These are phyloP conservation scores for Cercospora nicotianae DNA, from an alignment of 2,329 filamentous ascomycete species.

Conservation along the genomic window DNA sequence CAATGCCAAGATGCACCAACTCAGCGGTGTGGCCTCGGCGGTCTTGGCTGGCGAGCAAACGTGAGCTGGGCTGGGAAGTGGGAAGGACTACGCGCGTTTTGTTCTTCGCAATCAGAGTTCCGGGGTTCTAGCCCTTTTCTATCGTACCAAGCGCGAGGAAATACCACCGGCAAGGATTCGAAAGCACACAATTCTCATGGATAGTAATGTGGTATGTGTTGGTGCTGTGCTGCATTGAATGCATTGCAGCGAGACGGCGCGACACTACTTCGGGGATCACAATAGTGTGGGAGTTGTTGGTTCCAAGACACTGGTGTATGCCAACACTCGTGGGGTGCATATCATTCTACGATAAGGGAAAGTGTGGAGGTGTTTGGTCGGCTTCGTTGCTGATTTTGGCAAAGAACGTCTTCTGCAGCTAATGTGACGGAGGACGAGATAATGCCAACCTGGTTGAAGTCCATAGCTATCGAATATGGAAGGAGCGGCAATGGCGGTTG, in stretches of 20 bases:
- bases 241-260: neutral
- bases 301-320: neutral
- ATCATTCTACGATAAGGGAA: neutral
- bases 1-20: conserved; percentile 17
- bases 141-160: neutral
- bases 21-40: conserved; percentile 20
- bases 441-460: neutral
- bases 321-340: neutral
- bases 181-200: neutral
- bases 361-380: neutral
- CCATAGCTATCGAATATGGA: neutral
- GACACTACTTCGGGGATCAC: neutral
- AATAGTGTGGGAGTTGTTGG: neutral
- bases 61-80: neutral
- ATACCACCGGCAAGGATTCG: neutral
- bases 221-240: neutral
- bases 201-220: neutral
- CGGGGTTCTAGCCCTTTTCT: neutral
- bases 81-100: neutral
- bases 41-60: conserved; percentile 8
- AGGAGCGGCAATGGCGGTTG: neutral
- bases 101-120: neutral
- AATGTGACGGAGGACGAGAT: neutral
- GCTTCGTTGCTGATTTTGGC: neutral
- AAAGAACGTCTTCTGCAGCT: neutral